These are phyloP conservation scores for Nasturtium officinale DNA, from an alignment of 345 rosid species.

Conservation along the genomic window DNA sequence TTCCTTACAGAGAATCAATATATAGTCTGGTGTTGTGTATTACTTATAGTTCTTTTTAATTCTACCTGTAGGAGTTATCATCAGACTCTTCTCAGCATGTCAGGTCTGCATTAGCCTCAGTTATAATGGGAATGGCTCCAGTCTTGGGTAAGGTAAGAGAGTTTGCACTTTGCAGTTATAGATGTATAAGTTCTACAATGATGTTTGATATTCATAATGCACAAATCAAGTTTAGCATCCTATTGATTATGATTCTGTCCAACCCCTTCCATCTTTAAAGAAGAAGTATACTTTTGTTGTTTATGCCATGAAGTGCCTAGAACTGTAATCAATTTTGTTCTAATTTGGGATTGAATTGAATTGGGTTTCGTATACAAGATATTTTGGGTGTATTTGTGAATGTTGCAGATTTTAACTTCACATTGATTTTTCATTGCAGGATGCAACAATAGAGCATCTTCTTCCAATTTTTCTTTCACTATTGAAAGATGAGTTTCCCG, in stretches of 20 bases:
- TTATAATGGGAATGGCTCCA: constrained; percentile 99
- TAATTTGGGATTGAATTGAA: neutral
- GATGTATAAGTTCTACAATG: constrained; percentile 33
- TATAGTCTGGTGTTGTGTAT: neutral
- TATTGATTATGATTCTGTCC: neutral
- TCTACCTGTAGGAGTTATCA: constrained; percentile 70
- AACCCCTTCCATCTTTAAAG: neutral
- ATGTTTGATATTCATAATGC: constrained; percentile 38
- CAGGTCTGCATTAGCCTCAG: constrained; percentile 96
- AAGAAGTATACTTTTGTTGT: neutral
- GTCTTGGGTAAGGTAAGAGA: constrained; percentile 64
- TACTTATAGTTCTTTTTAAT: constrained; percentile 15
- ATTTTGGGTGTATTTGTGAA: neutral
- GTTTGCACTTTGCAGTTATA: constrained; percentile 3
- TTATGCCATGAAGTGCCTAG: neutral
- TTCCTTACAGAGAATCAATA: neutral
- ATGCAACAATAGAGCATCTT: constrained; percentile 91
- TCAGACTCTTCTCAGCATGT: constrained; percentile 98
- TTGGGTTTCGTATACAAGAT: neutral
- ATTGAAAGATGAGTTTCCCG: constrained; percentile 96
- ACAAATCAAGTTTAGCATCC: neutral
- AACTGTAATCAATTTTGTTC: neutral
- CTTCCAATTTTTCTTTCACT: constrained; percentile 95
- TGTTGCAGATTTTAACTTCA: neutral
- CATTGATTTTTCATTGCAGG: constrained; percentile 49